Evolutionary conservation across 306 rosid species (phyloP).

Genomic region (Alnus rubra): DNA sequence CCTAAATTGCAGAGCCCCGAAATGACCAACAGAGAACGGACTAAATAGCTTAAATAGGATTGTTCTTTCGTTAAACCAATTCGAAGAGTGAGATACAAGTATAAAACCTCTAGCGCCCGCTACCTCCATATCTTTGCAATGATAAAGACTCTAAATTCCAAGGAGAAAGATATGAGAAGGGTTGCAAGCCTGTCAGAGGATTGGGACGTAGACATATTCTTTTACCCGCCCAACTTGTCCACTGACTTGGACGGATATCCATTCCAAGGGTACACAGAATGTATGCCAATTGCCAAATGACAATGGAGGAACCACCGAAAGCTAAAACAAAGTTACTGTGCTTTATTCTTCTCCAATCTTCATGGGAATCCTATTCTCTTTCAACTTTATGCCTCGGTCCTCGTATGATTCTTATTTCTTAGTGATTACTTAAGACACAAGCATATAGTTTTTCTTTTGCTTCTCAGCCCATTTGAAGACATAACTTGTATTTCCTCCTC

Average conservation of each 20-base stretch:
- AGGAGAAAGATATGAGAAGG: neutral
- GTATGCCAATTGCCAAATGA: slow-evolving; percentile 3
- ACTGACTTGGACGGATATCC: neutral
- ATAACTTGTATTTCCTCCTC: slow-evolving; percentile 4
- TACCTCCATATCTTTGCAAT: no score
- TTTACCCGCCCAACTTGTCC: slow-evolving; percentile 24
- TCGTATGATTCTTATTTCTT: slow-evolving; percentile 6
- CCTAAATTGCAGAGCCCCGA: no score
- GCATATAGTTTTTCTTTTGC: slow-evolving; percentile 17
- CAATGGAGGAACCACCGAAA: slow-evolving; percentile 20
- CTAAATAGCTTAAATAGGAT: no score
- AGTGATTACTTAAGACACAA: slow-evolving; percentile 22
- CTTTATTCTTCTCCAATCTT: slow-evolving; percentile 44
- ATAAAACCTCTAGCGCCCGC: no score
- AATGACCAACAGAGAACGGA: no score
- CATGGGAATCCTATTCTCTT: slow-evolving; percentile 55
- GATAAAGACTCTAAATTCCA: no score
- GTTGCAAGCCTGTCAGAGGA: neutral
- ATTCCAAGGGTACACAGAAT: slow-evolving; percentile 15
- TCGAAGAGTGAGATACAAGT: no score
- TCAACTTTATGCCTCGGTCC: slow-evolving; percentile 8
- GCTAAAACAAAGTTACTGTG: slow-evolving; percentile 18
- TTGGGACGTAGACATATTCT: no score
- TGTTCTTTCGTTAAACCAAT: no score
- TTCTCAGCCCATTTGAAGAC: slow-evolving; percentile 8